These are phyloP conservation scores for Mycena belliarum DNA, from an alignment of 768 basidiomycete species.

Conservation along the genomic window DNA sequence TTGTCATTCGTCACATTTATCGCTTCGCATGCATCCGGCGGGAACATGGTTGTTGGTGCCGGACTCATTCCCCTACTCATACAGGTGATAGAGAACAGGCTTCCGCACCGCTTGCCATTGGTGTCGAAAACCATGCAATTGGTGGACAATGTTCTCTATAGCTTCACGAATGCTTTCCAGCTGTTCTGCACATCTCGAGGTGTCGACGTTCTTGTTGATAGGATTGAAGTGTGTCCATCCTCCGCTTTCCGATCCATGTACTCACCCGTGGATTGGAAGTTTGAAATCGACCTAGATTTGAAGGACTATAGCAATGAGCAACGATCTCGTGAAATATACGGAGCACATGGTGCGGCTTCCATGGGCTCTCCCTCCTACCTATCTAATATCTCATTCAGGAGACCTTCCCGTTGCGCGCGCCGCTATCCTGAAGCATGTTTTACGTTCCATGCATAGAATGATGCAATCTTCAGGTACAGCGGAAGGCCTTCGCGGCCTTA, in stretches of 20 bases:
- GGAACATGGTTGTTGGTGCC: slow-evolving; percentile 93
- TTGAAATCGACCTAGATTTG: slow-evolving; percentile 68
- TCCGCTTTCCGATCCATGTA: slow-evolving; percentile 17
- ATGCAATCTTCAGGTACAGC: slow-evolving; percentile 95
- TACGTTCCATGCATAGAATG: slow-evolving; percentile 94
- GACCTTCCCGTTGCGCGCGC: slow-evolving; percentile 74
- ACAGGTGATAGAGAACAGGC: slow-evolving; percentile 81
- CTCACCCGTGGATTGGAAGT: slow-evolving; percentile 39
- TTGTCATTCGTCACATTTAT: slow-evolving; percentile 86
- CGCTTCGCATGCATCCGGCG: slow-evolving; percentile 80
- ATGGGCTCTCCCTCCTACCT: neutral
- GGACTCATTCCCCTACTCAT: slow-evolving; percentile 88
- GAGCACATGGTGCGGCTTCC: slow-evolving; percentile 49
- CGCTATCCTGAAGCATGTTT: slow-evolving; percentile 83
- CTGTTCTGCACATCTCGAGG: slow-evolving; percentile 85
- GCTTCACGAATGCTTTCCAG: slow-evolving; percentile 83
- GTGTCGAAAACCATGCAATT: slow-evolving; percentile 91
- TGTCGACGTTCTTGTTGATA: slow-evolving; percentile 79
- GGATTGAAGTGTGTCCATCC: slow-evolving; percentile 73
- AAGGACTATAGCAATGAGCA: slow-evolving; percentile 51
- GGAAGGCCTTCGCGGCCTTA: slow-evolving; percentile 91
- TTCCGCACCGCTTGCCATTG: slow-evolving; percentile 66
- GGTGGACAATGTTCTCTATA: slow-evolving; percentile 90
- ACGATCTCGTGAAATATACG: slow-evolving; percentile 46
- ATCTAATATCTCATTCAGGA: slow-evolving; percentile 39